Conservation (phyloP, 495 filamentous ascomycete species). For the Penicillium tannophilum region DNA sequence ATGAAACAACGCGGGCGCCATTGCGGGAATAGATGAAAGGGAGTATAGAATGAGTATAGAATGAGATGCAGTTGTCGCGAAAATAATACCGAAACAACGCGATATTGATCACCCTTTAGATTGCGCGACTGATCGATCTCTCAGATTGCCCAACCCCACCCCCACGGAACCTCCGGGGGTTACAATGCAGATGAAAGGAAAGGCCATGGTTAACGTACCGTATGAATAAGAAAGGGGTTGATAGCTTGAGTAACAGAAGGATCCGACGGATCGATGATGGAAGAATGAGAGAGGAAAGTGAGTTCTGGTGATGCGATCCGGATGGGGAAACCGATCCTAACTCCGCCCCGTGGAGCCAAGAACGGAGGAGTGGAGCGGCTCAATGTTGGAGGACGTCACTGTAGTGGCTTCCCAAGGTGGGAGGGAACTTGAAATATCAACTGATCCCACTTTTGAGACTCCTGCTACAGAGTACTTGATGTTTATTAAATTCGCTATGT, state of each 20-base stretch:
- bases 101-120: not conserved
- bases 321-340: conserved; percentile 16
- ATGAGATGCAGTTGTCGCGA: not conserved
- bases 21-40: not conserved
- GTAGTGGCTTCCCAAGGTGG: too few species aligned
- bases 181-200: conserved; percentile 5
- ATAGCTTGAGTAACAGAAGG: conserved; percentile 1
- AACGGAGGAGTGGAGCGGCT: conserved; percentile 23
- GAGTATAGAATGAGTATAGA: not conserved
- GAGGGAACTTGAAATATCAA: too few species aligned
- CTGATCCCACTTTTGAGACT: too few species aligned
- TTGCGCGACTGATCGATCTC: conserved; percentile 9
- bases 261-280: not conserved
- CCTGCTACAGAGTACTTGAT: too few species aligned
- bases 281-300: conserved; percentile 8
- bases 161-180: conserved; percentile 16
- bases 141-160: conserved; percentile 10
- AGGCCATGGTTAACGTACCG: not conserved
- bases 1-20: not conserved
- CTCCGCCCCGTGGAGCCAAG: conserved; percentile 34
- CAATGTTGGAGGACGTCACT: conserved; percentile 6
- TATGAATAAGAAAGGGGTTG: not conserved
- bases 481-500: too few species aligned
- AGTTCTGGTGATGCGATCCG: conserved; percentile 23
- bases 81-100: not conserved